Conservation (phyloP, 768 basidiomycete genomes). For the Suillus tomentosus region DNA sequence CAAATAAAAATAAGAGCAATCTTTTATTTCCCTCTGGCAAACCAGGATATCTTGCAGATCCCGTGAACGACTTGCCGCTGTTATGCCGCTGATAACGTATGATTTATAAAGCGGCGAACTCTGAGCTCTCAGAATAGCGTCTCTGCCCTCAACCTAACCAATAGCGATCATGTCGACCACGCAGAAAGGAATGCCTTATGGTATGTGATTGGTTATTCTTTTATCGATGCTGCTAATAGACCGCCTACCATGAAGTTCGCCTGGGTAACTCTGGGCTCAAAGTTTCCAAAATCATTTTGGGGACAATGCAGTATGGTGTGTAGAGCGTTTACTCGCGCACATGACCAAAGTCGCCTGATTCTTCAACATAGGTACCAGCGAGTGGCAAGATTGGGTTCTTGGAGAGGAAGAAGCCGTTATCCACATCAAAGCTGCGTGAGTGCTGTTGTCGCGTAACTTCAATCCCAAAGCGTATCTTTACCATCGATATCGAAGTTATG, state of each 20-base stretch:
- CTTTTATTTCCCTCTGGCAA: neutral
- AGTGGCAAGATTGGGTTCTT: constrained; percentile 36
- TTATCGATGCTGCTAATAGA: neutral
- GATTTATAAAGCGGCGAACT: neutral
- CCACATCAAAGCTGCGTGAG: constrained; percentile 39
- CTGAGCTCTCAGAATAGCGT: neutral
- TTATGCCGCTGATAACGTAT: neutral
- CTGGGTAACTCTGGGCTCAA: constrained; percentile 46
- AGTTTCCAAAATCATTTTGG: constrained; percentile 41
- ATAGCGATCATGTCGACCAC: constrained; percentile 7
- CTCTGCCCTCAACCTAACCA: neutral
- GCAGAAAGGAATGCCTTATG: constrained; percentile 12
- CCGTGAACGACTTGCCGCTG: neutral
- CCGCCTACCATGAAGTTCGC: constrained; percentile 29
- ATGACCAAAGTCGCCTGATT: constrained; percentile 5
- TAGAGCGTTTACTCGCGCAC: neutral
- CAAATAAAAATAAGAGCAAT: constrained; percentile 6
- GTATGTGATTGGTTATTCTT: neutral
- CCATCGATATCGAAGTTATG: constrained; percentile 37
- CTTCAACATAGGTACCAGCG: constrained; percentile 8
- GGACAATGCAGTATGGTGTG: constrained; percentile 36
- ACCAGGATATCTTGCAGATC: neutral
- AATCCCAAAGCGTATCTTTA: neutral
- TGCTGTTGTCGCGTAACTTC: neutral
- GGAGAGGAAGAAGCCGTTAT: constrained; percentile 37